Conservation (phyloP, 768 basidiomycete species). For the Cyathus striatus region DNA sequence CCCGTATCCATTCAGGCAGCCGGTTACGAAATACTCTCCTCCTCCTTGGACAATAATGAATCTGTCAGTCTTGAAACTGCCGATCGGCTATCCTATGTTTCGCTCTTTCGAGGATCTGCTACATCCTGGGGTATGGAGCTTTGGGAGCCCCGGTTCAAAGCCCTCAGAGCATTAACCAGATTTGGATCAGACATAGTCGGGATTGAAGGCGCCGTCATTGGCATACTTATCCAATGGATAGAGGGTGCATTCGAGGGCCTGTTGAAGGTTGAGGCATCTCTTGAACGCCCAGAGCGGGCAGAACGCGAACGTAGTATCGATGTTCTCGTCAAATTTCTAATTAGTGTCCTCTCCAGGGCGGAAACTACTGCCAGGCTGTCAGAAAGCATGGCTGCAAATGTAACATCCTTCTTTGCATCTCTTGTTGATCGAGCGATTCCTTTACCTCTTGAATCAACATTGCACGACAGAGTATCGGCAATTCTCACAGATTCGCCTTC, state of each 20-base stretch:
- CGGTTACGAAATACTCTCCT: conserved; percentile 68
- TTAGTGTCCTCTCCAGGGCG: conserved; percentile 39
- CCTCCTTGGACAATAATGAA: conserved; percentile 63
- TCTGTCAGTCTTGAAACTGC: conserved; percentile 39
- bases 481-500: conserved; percentile 18
- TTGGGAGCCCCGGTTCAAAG: conserved; percentile 68
- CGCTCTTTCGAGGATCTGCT: conserved; percentile 47
- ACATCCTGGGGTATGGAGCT: conserved; percentile 59
- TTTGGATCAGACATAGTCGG: conserved; percentile 58
- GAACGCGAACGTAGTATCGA: conserved; percentile 67
- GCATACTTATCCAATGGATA: conserved; percentile 61
- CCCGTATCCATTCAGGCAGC: conserved; percentile 57
- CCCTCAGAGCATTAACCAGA: conserved; percentile 58
- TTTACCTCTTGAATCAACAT: conserved; percentile 15
- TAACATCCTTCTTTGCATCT: conserved; percentile 55
- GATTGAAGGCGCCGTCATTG: conserved; percentile 53
- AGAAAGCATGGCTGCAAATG: conserved; percentile 49
- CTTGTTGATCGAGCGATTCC: conserved; percentile 52
- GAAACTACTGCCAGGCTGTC: conserved; percentile 57
- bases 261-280: conserved; percentile 21
- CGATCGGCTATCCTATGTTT: conserved; percentile 60
- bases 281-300: conserved; percentile 34
- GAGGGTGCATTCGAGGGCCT: conserved; percentile 56
- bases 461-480: conserved; percentile 25
- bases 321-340: conserved; percentile 53